Evolutionary conservation across 805 yeast genomes (phyloP).

Genomic region (Kazachstania bromeliacearum): DNA sequence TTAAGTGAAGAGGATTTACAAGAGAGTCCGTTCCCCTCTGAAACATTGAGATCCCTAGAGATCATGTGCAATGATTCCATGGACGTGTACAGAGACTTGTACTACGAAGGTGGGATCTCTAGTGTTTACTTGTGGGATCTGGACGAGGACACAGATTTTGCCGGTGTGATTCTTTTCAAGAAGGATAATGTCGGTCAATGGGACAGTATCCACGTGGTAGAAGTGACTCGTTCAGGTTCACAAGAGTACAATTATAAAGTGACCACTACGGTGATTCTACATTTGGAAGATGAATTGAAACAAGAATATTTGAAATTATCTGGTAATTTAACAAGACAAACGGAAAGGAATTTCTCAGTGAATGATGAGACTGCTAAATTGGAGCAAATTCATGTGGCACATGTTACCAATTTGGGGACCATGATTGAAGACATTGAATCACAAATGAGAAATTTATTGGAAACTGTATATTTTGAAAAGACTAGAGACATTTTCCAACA

Average conservation of each 20-base stretch:
- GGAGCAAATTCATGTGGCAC: conserved; percentile 41
- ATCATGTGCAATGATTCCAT: conserved; percentile 78
- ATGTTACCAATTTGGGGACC: conserved; percentile 77
- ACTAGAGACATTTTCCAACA: conserved; percentile 80
- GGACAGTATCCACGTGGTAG: conserved; percentile 94
- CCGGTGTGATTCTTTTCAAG: conserved; percentile 84
- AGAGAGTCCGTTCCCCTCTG: conserved; percentile 71
- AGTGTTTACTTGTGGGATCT: conserved; percentile 91
- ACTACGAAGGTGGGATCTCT: conserved; percentile 90
- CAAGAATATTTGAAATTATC: conserved; percentile 43
- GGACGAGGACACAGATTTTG: conserved; percentile 51
- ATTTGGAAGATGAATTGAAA: conserved; percentile 34
- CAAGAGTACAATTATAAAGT: conserved; percentile 48
- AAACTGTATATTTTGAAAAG: conserved; percentile 92
- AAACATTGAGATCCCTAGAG: conserved; percentile 62
- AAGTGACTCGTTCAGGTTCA: conserved; percentile 40
- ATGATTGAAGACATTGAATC: conserved; percentile 82
- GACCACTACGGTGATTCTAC: conserved; percentile 82
- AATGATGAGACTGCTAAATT: conserved; percentile 13
- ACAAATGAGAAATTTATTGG: conserved; percentile 75
- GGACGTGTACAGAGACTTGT: conserved; percentile 85
- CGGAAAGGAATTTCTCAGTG: conserved; percentile 41
- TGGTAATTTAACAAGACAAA: conserved; percentile 82
- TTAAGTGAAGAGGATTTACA: conserved; percentile 39
- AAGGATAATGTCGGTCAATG: conserved; percentile 54